Conservation (phyloP, 2,329 filamentous ascomycete species). For the Colletotrichum tanaceti region DNA sequence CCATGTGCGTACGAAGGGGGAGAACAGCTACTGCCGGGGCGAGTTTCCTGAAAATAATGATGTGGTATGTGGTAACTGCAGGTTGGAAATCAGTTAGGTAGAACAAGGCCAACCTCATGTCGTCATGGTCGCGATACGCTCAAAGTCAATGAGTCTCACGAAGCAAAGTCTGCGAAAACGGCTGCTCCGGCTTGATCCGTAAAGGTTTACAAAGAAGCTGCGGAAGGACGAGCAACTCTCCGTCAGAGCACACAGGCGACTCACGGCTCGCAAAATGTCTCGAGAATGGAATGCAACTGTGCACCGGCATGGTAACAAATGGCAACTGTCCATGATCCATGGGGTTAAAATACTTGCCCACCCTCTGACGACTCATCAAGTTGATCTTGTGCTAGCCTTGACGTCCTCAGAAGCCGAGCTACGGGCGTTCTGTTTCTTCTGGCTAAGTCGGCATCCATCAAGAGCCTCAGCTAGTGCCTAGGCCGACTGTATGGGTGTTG, state of each 20-base stretch:
- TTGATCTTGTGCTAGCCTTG: constrained; percentile 1
- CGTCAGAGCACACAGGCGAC: constrained; percentile 18
- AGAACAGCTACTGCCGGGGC: background rate
- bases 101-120: constrained; percentile 1
- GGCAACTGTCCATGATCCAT: constrained; percentile 31
- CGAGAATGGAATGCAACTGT: constrained; percentile 27
- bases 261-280: constrained; percentile 23
- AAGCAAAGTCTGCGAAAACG: background rate
- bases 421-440: background rate
- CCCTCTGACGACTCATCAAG: constrained; percentile 21
- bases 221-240: constrained; percentile 12
- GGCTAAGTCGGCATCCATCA: background rate
- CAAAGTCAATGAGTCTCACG: constrained; percentile 15
- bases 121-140: constrained; percentile 31
- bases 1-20: background rate
- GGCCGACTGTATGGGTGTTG: background rate
- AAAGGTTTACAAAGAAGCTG: constrained; percentile 13
- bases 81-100: constrained; percentile 5
- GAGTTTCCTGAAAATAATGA: background rate
- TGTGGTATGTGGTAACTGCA: constrained; percentile 12
- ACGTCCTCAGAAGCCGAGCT: background rate
- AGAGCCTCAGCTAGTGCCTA: background rate
- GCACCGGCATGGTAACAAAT: constrained; percentile 29
- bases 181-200: constrained; percentile 6
- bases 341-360: constrained; percentile 25